Evolutionary conservation across 2,329 filamentous ascomycete genomes (phyloP).

Genomic region (Venturia aucupariae): DNA sequence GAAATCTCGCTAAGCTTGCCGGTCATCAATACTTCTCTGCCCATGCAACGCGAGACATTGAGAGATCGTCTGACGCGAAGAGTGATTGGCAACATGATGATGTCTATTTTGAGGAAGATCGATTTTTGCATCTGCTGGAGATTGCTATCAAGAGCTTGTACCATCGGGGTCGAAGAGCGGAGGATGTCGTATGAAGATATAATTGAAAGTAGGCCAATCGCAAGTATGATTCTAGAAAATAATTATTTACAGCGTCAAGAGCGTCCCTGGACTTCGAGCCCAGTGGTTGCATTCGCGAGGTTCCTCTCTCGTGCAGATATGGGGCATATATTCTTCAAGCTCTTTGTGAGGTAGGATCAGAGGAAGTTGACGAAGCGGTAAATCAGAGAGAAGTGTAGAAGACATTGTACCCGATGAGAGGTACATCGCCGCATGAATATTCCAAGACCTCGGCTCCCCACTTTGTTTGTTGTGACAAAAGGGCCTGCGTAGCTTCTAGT

Average conservation of each 20-base stretch:
- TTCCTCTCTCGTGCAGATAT: too few species aligned
- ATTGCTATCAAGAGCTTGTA: neutral
- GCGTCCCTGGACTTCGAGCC: neutral
- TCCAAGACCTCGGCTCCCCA: too few species aligned
- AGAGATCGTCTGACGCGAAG: neutral
- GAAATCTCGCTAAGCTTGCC: conserved; percentile 33
- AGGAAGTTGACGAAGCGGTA: too few species aligned
- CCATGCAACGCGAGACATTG: neutral
- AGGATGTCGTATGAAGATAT: neutral
- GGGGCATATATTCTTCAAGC: too few species aligned
- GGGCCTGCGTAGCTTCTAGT: too few species aligned
- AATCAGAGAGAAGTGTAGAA: too few species aligned
- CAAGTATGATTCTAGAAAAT: neutral
- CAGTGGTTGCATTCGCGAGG: neutral
- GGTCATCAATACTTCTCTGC: conserved; percentile 29
- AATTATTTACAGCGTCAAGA: too few species aligned
- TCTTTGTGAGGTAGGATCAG: too few species aligned
- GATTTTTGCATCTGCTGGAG: neutral
- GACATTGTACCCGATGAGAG: too few species aligned
- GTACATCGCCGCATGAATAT: too few species aligned
- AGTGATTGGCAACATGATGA: conserved; percentile 21
- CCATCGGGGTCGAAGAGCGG: neutral
- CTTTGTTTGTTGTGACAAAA: too few species aligned
- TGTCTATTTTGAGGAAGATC: conserved; percentile 17
- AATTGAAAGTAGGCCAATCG: neutral